These are phyloP conservation scores for Rhododendron mucronatum DNA, from an alignment of 148 eudicot genomes.

Conservation along the genomic window DNA sequence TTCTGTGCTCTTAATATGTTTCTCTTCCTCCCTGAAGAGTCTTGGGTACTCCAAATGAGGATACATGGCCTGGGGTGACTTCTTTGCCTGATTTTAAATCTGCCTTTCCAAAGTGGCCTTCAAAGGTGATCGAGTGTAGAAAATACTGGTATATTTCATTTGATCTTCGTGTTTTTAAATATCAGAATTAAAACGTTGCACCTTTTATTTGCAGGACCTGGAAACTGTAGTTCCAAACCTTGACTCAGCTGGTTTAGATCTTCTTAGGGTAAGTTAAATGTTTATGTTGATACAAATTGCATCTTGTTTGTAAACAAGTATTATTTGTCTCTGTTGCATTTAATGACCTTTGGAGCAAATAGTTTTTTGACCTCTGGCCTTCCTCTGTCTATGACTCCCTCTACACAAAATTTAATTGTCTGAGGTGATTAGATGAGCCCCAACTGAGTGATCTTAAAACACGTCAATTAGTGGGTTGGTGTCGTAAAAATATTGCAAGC, in stretches of 20 bases:
- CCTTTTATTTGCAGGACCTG: conserved; percentile 55
- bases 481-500: not conserved
- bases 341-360: not conserved
- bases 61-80: conserved; percentile 94
- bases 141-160: not conserved
- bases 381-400: not conserved
- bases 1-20: not conserved
- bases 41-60: conserved; percentile 91
- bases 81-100: conserved; percentile 89
- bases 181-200: conserved; percentile 6
- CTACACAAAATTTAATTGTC: not conserved
- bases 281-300: not conserved
- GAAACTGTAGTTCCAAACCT: conserved; percentile 70
- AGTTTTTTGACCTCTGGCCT: not conserved
- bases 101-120: conserved; percentile 77
- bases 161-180: not conserved
- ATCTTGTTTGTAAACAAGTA: not conserved
- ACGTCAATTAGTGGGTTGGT: not conserved
- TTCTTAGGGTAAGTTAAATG: conserved; percentile 56
- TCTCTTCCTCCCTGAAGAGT: conserved; percentile 36
- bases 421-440: not conserved
- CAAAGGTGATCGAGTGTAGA: conserved; percentile 49
- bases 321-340: not conserved
- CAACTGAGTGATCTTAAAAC: not conserved
- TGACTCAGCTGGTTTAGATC: conserved; percentile 78